These are phyloP conservation scores for Termitomyces bulborhizus DNA, from an alignment of 768 basidiomycete species.

Conservation along the genomic window DNA sequence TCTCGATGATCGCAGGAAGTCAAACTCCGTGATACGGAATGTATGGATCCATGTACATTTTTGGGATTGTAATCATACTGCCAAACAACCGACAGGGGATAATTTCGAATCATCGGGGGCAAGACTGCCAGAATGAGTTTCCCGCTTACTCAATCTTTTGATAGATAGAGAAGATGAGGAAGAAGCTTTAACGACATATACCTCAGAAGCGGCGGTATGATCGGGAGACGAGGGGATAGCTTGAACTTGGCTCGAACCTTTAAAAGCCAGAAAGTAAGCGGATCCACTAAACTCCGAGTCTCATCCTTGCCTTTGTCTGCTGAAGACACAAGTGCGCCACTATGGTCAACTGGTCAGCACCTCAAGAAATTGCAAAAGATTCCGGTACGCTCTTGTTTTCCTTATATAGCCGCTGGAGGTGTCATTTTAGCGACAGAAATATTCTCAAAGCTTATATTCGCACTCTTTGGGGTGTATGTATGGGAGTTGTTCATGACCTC, in stretches of 20 bases:
- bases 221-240: constrained; percentile 13
- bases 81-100: constrained; percentile 5
- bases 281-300: background rate
- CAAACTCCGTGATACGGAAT: background rate
- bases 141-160: background rate
- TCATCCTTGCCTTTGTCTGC: background rate
- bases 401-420: background rate
- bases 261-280: constrained; percentile 9
- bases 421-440: constrained; percentile 30
- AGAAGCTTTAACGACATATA: constrained; percentile 12
- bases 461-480: constrained; percentile 58
- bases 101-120: background rate
- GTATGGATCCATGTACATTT: too few species aligned
- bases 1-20: constrained; percentile 8
- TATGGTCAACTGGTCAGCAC: constrained; percentile 45
- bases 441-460: constrained; percentile 54
- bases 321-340: background rate
- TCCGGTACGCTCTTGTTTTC: constrained; percentile 23
- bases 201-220: constrained; percentile 18
- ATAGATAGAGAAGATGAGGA: constrained; percentile 1
- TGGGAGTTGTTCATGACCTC: constrained; percentile 64
- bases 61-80: constrained; percentile 1
- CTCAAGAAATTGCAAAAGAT: constrained; percentile 36
- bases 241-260: constrained; percentile 1
- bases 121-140: background rate